These are phyloP conservation scores for Pyrenophora seminiperda DNA, from an alignment of 2,329 filamentous ascomycete genomes.

Conservation along the genomic window DNA sequence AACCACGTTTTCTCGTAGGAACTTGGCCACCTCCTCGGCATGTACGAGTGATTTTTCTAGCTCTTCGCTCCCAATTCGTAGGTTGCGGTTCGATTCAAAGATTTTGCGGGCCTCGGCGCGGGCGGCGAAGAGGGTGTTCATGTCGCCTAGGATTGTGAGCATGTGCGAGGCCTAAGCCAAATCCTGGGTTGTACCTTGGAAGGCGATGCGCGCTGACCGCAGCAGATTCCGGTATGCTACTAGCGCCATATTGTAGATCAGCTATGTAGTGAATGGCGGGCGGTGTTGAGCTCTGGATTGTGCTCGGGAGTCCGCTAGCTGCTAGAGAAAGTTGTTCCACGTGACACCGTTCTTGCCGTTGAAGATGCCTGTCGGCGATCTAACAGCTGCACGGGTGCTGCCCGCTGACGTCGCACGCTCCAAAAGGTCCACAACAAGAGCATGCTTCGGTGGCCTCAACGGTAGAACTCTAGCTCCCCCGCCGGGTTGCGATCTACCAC, in stretches of 20 bases:
- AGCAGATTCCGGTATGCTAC: constrained; percentile 80
- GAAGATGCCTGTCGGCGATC: constrained; percentile 30
- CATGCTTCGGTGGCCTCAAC: constrained; percentile 35
- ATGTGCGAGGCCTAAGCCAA: background rate
- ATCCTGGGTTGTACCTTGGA: constrained; percentile 66
- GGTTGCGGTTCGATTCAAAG: constrained; percentile 70
- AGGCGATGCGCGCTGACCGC: constrained; percentile 80
- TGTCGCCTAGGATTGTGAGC: constrained; percentile 65
- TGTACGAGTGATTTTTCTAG: constrained; percentile 71
- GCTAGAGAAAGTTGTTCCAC: constrained; percentile 29
- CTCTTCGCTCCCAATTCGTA: constrained; percentile 64
- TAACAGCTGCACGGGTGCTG: constrained; percentile 24
- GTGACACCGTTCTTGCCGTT: constrained; percentile 20
- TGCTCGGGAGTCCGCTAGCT: constrained; percentile 19
- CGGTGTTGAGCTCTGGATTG: constrained; percentile 2
- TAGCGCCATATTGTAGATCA: constrained; percentile 61
- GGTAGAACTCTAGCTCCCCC: constrained; percentile 28
- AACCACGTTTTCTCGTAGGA: constrained; percentile 83
- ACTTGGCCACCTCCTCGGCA: constrained; percentile 79
- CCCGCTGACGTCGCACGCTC: constrained; percentile 27
- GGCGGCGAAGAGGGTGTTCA: constrained; percentile 70
- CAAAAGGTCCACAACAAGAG: constrained; percentile 26
- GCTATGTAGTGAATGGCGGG: background rate
- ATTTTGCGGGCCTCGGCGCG: constrained; percentile 71
- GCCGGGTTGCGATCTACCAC: constrained; percentile 34